A percentile compares a stretch with the other conserved stretches of the same genome.
Evolutionary conservation across 805 yeast genomes (phyloP).

Genomic region (Zygotorulaspora sp.): DNA sequence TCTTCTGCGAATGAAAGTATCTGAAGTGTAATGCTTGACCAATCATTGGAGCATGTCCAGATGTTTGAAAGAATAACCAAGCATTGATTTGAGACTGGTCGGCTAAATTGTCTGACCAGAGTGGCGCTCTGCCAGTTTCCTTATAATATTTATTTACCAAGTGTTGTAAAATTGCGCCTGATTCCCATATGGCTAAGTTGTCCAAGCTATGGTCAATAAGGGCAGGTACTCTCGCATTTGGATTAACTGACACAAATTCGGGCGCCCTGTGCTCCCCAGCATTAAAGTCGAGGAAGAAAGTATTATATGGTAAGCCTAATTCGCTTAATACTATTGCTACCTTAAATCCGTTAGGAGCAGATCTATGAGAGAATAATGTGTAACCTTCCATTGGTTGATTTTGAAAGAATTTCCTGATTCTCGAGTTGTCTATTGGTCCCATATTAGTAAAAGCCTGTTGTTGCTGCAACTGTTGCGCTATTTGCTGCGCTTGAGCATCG

Average conservation of each 20-base stretch:
- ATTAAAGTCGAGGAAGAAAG: slow-evolving; percentile 81
- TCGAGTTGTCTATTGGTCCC: slow-evolving; percentile 43
- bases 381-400: slow-evolving; percentile 78
- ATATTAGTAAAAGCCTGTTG: slow-evolving; percentile 16
- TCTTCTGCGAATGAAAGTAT: slow-evolving; percentile 80
- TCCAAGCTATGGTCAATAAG: slow-evolving; percentile 81
- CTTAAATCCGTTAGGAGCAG: slow-evolving; percentile 95
- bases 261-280: slow-evolving; percentile 91
- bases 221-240: slow-evolving; percentile 94
- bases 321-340: slow-evolving; percentile 88
- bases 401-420: slow-evolving; percentile 67
- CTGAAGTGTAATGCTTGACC: slow-evolving; percentile 95
- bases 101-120: slow-evolving; percentile 68
- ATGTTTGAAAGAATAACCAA: slow-evolving; percentile 92
- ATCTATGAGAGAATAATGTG: slow-evolving; percentile 76
- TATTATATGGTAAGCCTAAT: slow-evolving; percentile 69
- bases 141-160: slow-evolving; percentile 63
- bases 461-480: slow-evolving; percentile 21
- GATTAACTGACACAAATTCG: slow-evolving; percentile 87
- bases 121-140: slow-evolving; percentile 61
- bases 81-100: slow-evolving; percentile 82
- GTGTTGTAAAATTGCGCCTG: slow-evolving; percentile 86
- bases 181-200: slow-evolving; percentile 86
- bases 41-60: slow-evolving; percentile 98
- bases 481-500: slow-evolving; percentile 21